phyloP scores from a whole-genome alignment of 345 rosid species.

The Syzygium jambos region DNA sequence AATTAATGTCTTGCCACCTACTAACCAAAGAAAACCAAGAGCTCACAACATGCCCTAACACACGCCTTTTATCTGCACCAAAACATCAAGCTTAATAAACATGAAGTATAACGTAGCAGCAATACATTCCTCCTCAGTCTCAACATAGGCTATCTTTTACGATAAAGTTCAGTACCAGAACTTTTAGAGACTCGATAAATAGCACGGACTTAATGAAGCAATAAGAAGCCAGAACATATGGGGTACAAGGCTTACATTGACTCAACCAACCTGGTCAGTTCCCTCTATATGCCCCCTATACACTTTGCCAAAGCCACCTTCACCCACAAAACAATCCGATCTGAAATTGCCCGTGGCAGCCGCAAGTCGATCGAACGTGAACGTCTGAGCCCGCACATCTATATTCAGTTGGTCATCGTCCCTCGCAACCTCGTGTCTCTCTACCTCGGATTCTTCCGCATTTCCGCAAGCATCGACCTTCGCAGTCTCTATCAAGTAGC shows the following conservation, averaged over 20 bases:
- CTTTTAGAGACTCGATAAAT: background rate
- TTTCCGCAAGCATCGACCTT: slow-evolving; percentile 33
- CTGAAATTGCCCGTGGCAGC: slow-evolving; percentile 55
- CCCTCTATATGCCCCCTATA: slow-evolving; percentile 53
- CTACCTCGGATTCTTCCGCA: slow-evolving; percentile 11
- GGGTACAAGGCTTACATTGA: slow-evolving; percentile 2
- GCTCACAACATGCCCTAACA: background rate
- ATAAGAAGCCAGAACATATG: background rate
- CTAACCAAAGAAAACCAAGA: background rate
- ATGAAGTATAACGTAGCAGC: background rate
- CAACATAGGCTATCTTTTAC: background rate
- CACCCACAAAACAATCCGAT: slow-evolving; percentile 62
- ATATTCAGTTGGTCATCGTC: slow-evolving; percentile 44
- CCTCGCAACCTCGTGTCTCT: slow-evolving; percentile 18
- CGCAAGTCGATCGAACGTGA: slow-evolving; percentile 49
- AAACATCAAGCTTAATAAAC: background rate
- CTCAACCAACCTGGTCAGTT: slow-evolving; percentile 46
- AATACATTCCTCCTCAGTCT: background rate
- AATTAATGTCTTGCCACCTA: background rate
- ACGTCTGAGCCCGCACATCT: slow-evolving; percentile 43
- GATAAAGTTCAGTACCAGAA: background rate
- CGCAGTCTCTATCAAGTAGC: slow-evolving; percentile 23
- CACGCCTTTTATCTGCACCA: background rate
- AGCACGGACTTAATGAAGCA: background rate
- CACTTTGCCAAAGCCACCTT: slow-evolving; percentile 93